These are phyloP conservation scores for Sphaerobolus stellatus DNA, from an alignment of 1,284 basidiomycete species.

Conservation along the genomic window DNA sequence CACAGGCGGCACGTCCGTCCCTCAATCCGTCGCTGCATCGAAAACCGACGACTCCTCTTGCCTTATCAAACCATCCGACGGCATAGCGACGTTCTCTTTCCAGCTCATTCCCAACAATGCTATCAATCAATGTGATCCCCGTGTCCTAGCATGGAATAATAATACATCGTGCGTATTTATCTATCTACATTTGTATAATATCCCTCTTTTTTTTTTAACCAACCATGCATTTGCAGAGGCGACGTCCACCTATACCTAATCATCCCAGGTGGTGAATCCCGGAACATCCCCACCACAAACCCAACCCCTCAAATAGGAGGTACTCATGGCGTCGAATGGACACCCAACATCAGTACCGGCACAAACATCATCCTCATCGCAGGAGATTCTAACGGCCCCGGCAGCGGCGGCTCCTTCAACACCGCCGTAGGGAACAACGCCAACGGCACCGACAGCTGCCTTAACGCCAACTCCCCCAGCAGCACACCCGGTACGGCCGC, in stretches of 20 bases:
- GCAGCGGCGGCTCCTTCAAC: conserved; percentile 62
- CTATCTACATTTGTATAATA: background rate
- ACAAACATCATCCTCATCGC: conserved; percentile 64
- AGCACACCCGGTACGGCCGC: conserved; percentile 74
- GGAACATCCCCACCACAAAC: conserved; percentile 51
- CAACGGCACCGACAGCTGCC: conserved; percentile 44
- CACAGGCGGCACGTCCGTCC: conserved; percentile 69
- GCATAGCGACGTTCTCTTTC: conserved; percentile 58
- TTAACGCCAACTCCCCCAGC: conserved; percentile 61
- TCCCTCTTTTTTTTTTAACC: background rate
- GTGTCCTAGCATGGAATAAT: conserved; percentile 62
- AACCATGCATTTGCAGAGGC: conserved; percentile 32
- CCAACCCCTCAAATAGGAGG: conserved; percentile 46
- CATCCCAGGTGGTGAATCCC: conserved; percentile 77
- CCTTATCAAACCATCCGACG: conserved; percentile 47
- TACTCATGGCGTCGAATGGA: conserved; percentile 62
- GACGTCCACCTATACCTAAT: conserved; percentile 63
- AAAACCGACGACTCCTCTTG: conserved; percentile 59
- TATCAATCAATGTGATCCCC: conserved; percentile 58
- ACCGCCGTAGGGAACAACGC: conserved; percentile 53
- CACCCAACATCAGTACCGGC: conserved; percentile 57
- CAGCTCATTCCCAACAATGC: conserved; percentile 58
- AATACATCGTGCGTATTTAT: conserved; percentile 53
- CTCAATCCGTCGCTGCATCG: conserved; percentile 53
- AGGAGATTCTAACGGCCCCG: conserved; percentile 64